Conservation (phyloP, 2,329 filamentous ascomycete genomes). For the Chaetomiaceae sp. region DNA sequence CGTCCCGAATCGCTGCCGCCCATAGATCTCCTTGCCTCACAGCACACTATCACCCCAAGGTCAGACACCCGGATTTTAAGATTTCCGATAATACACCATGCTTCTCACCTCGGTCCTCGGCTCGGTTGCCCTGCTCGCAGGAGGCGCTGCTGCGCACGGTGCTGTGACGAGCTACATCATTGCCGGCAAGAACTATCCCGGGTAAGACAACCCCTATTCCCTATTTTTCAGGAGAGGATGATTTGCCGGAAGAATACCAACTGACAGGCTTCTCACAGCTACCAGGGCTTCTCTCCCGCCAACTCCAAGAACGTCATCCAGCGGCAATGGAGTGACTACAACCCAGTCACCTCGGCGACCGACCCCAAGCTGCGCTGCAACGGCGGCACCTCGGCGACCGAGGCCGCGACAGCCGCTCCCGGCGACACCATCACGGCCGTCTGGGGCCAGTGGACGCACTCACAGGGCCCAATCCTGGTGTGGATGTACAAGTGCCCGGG, state of each 20-base stretch:
- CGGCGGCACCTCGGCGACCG: slow-evolving; percentile 45
- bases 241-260: no score
- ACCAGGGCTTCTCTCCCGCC: slow-evolving; percentile 44
- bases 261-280: slow-evolving; percentile 4
- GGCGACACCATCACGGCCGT: slow-evolving; percentile 46
- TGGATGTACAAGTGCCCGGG: slow-evolving; percentile 52
- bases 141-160: slow-evolving; percentile 33
- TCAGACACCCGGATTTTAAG: no score
- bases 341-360: slow-evolving; percentile 46
- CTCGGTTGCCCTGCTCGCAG: slow-evolving; percentile 26
- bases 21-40: no score
- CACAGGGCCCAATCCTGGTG: slow-evolving; percentile 55
- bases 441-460: slow-evolving; percentile 56
- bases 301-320: slow-evolving; percentile 48
- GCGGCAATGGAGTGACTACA: slow-evolving; percentile 54
- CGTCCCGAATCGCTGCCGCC: no score
- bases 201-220: no score
- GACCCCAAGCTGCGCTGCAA: slow-evolving; percentile 52
- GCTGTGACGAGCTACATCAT: slow-evolving; percentile 32
- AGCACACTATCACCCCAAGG: no score
- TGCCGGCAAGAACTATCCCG: slow-evolving; percentile 28
- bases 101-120: slow-evolving; percentile 27
- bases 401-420: slow-evolving; percentile 42
- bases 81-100: background rate
- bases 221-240: no score